A percentile compares a stretch with the other conserved stretches of the same genome.
These are phyloP conservation scores for Gautieria morchelliformis DNA, from an alignment of 768 basidiomycete genomes.

Conservation along the genomic window DNA sequence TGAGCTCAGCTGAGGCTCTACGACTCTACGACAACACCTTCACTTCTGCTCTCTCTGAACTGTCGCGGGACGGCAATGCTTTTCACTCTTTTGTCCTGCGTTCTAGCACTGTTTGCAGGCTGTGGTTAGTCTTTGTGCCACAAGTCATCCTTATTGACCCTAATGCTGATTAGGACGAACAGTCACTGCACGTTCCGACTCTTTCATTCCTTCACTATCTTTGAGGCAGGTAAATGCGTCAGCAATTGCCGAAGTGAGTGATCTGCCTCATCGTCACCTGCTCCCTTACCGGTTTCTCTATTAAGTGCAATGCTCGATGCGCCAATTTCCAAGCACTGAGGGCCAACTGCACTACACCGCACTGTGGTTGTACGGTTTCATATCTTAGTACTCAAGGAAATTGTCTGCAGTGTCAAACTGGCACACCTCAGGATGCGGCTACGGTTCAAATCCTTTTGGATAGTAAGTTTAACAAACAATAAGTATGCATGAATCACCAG, in stretches of 20 bases:
- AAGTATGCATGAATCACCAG: neutral
- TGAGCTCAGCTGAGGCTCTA: too few species aligned
- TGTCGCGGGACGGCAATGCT: neutral
- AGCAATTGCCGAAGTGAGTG: neutral
- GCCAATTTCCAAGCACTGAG: neutral
- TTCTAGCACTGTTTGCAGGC: neutral
- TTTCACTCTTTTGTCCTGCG: neutral
- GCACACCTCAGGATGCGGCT: neutral
- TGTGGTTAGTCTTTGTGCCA: neutral
- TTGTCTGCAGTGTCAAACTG: neutral
- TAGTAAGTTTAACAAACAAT: neutral
- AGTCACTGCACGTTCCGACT: neutral
- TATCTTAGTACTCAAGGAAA: neutral
- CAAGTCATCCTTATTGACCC: neutral
- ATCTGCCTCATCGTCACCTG: neutral
- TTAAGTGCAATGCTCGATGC: neutral
- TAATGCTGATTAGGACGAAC: neutral
- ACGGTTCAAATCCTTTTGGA: constrained; percentile 3
- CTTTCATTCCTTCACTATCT: neutral
- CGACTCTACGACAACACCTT: neutral
- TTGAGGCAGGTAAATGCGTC: neutral
- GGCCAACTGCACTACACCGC: neutral
- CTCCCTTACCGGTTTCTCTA: neutral
- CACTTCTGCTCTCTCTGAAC: neutral
- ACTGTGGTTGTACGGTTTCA: neutral